A percentile compares a stretch with the other conserved stretches of the same genome.
Conservation (phyloP, 23 red algal genomes). For the Chondrus crispus region DNA sequence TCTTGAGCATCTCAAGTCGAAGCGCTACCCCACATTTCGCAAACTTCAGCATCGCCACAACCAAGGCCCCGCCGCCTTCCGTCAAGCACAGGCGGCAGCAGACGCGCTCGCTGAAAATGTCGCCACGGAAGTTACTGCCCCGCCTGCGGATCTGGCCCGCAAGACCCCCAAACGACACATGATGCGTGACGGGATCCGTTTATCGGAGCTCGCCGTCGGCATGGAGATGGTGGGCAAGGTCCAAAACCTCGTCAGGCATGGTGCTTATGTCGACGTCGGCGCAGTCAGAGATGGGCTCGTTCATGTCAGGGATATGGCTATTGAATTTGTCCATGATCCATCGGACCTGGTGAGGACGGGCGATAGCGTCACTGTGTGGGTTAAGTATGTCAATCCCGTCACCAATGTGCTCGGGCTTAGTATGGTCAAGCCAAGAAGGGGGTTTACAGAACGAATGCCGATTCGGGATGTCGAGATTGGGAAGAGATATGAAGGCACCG, state of each 20-base stretch:
- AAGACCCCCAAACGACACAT: neutral
- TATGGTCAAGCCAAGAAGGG: constrained; percentile 58
- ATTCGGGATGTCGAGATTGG: constrained; percentile 36
- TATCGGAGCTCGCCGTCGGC: constrained; percentile 54
- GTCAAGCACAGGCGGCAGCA: neutral
- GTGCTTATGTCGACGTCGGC: constrained; percentile 79
- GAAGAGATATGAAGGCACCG: constrained; percentile 38
- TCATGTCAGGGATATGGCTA: constrained; percentile 76
- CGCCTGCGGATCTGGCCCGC: neutral
- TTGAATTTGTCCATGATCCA: constrained; percentile 67
- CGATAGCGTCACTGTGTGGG: constrained; percentile 69
- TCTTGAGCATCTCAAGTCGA: too few relatives aligned
- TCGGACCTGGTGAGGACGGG: constrained; percentile 57
- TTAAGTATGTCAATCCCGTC: constrained; percentile 72
- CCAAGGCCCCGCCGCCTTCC: neutral
- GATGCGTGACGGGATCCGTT: neutral
- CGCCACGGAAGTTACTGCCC: neutral
- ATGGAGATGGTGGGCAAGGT: constrained; percentile 61
- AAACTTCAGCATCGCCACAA: constrained; percentile 17
- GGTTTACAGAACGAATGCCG: constrained; percentile 23
- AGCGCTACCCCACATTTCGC: too few relatives aligned
- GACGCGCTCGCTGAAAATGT: neutral
- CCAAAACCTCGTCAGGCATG: constrained; percentile 49
- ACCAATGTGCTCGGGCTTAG: constrained; percentile 60
- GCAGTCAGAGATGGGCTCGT: constrained; percentile 76